Conservation (phyloP, 2,329 filamentous ascomycete genomes). For the Botrytis galanthina region DNA sequence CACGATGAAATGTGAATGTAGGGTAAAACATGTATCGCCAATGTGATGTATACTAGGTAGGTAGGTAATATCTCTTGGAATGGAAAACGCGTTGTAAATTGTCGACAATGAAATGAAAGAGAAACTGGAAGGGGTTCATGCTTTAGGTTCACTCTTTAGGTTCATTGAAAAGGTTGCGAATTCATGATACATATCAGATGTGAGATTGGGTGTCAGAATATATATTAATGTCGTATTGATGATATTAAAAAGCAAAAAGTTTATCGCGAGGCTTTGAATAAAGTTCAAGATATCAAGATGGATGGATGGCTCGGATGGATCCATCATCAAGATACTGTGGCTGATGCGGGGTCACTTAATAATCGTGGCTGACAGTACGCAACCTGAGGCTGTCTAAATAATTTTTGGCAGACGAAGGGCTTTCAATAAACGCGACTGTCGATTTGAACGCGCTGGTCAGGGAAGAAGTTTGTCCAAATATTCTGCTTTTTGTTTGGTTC, state of each 20-base stretch:
- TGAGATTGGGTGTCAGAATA: background rate
- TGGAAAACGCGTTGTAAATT: no score
- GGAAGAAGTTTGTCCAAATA: constrained; percentile 17
- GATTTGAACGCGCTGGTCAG: constrained; percentile 28
- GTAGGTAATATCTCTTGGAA: background rate
- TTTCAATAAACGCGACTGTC: constrained; percentile 30
- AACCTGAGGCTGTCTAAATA: constrained; percentile 17
- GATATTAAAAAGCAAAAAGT: background rate
- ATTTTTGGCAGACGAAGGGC: constrained; percentile 25
- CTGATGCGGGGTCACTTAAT: background rate
- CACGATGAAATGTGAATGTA: background rate
- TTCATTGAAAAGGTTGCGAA: background rate
- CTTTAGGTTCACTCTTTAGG: background rate
- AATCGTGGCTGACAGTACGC: background rate
- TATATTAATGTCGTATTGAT: background rate
- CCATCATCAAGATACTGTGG: background rate
- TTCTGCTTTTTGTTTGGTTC: constrained; percentile 9
- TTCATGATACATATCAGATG: background rate
- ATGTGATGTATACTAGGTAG: background rate
- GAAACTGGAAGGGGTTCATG: background rate
- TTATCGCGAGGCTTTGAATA: background rate
- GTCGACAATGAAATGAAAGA: background rate
- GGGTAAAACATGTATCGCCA: background rate
- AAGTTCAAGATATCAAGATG: background rate
- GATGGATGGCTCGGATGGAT: no score